Percentiles rank a stretch among this genome's conserved stretches.
Conservation (phyloP, 768 basidiomycete genomes). For the Leccinum aurantiacum region DNA sequence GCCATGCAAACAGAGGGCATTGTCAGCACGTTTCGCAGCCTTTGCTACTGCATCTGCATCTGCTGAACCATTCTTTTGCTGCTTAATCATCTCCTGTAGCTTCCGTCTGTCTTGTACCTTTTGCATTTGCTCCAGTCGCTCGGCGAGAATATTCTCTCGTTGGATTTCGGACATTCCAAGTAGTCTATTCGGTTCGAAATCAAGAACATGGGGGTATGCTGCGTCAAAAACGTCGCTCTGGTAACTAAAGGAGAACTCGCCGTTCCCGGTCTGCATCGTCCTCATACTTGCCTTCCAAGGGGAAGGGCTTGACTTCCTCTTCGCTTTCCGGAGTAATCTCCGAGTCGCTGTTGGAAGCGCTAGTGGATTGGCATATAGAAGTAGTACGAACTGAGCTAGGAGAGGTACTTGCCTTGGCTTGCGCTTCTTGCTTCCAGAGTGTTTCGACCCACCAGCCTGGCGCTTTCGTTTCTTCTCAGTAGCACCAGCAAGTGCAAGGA, state of each 20-base stretch:
- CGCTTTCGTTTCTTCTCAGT: slow-evolving; percentile 65
- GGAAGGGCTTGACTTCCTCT: slow-evolving; percentile 69
- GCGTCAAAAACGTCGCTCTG: slow-evolving; percentile 30
- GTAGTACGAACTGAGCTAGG: slow-evolving; percentile 1
- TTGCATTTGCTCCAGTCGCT: slow-evolving; percentile 79
- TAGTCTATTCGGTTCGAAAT: slow-evolving; percentile 49
- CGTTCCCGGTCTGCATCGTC: slow-evolving; percentile 79
- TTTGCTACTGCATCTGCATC: slow-evolving; percentile 63
- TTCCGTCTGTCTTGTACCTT: slow-evolving; percentile 67
- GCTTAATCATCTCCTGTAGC: slow-evolving; percentile 71
- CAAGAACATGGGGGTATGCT: slow-evolving; percentile 6
- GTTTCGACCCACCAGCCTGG: slow-evolving; percentile 45
- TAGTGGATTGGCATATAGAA: slow-evolving; percentile 18
- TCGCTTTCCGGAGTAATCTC: slow-evolving; percentile 65
- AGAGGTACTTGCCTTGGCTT: slow-evolving; percentile 61
- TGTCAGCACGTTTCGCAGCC: slow-evolving; percentile 70
- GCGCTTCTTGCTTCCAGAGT: slow-evolving; percentile 59
- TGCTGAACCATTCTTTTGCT: slow-evolving; percentile 50
- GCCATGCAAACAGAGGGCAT: slow-evolving; percentile 1
- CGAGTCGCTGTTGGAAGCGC: slow-evolving; percentile 45
- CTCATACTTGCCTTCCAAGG: slow-evolving; percentile 87
- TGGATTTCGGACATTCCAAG: slow-evolving; percentile 82
- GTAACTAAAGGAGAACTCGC: slow-evolving; percentile 51
- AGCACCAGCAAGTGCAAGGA: slow-evolving; percentile 78
- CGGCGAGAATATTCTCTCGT: slow-evolving; percentile 81